Evolutionary conservation across 1,284 basidiomycete species (phyloP), one percentile per base, ranked within the genome.

Genomic region (Ustilago shanxiensis): DNA sequence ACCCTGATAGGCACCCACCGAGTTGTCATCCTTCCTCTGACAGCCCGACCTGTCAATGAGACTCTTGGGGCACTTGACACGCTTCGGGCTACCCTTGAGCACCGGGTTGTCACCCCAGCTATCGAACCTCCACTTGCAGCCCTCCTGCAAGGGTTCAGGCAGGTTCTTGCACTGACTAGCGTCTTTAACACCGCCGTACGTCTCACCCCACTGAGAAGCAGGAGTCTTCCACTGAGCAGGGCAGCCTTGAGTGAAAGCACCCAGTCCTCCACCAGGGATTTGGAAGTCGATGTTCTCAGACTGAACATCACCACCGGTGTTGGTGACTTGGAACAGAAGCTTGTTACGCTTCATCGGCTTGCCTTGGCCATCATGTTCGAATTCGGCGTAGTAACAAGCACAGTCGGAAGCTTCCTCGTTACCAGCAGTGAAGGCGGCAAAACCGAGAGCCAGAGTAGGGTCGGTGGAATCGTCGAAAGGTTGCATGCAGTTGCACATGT

Each of bases 211-310:
- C 31, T 33, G 22, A 0, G 37, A 26, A 20, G 47, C 60, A 1
- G 47, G 33, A 10, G 29, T 41, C 11, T 53, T 45, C 68, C 68
- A 76, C 62, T 72, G 73, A 5, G 47, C 51, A 10, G 65, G 68
- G 18, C 74, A 77, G 8, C 69, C 74, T 53, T 72, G 53, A 0
- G 57, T 26, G 57, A 72, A 72, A n/a, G 54, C 56, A 35, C 74
- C 74, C 37, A 77, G 4, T 52, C 74, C 74, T 35, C 74, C 74
- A 41, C 74, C 74, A n/a, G 74, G 69, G 44, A 77, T 72, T 45
- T 67, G 65, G 45, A 77, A 44, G 56, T 77, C 74, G 29, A 77
- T 41, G 66, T 72, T 69, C 14, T 62, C 45, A 20, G 55, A 63
- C 50, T 68, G 39, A 7, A 72, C 66, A 28, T 76, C 73, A 11